phyloP scores from a whole-genome alignment of 2,329 filamentous ascomycete genomes.

The Microsporum canis region DNA sequence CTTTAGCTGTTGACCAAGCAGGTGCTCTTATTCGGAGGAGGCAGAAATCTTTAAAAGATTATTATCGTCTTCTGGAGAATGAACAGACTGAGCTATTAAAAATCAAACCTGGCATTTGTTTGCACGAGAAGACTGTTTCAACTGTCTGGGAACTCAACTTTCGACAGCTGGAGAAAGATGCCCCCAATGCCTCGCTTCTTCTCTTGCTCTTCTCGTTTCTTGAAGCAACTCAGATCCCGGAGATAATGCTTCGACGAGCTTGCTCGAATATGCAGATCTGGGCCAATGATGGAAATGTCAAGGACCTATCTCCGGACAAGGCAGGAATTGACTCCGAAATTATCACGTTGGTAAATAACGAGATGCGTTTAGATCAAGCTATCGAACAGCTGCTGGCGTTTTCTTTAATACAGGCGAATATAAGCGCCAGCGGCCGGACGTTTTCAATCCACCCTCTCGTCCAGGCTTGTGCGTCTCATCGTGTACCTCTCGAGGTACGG shows the following conservation, averaged over 20 bases:
- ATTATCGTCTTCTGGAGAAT: slow-evolving; percentile 10
- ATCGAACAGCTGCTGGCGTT: slow-evolving; percentile 13
- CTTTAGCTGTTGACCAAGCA: slow-evolving; percentile 15
- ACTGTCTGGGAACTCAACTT: slow-evolving; percentile 15
- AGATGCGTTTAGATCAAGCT: slow-evolving; percentile 12
- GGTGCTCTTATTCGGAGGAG: slow-evolving; percentile 14
- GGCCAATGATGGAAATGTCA: slow-evolving; percentile 11
- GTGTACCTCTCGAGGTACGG: not conserved
- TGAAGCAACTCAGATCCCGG: slow-evolving; percentile 9
- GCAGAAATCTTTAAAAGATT: slow-evolving; percentile 11
- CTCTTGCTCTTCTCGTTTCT: slow-evolving; percentile 14
- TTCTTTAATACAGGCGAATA: slow-evolving; percentile 13
- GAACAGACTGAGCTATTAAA: slow-evolving; percentile 9
- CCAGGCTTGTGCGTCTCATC: slow-evolving; percentile 11
- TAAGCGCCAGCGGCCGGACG: slow-evolving; percentile 4
- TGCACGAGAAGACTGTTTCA: slow-evolving; percentile 12
- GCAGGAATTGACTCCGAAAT: slow-evolving; percentile 12
- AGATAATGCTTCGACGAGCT: slow-evolving; percentile 11
- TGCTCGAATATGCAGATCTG: slow-evolving; percentile 10
- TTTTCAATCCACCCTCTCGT: slow-evolving; percentile 16
- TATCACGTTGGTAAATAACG: slow-evolving; percentile 8
- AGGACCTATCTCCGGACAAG: slow-evolving; percentile 7
- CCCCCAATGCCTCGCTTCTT: slow-evolving; percentile 7
- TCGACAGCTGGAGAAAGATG: slow-evolving; percentile 10
- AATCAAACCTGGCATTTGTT: slow-evolving; percentile 4